Conservation (phyloP, 2,329 filamentous ascomycete species). For the Fusarium coicis region DNA sequence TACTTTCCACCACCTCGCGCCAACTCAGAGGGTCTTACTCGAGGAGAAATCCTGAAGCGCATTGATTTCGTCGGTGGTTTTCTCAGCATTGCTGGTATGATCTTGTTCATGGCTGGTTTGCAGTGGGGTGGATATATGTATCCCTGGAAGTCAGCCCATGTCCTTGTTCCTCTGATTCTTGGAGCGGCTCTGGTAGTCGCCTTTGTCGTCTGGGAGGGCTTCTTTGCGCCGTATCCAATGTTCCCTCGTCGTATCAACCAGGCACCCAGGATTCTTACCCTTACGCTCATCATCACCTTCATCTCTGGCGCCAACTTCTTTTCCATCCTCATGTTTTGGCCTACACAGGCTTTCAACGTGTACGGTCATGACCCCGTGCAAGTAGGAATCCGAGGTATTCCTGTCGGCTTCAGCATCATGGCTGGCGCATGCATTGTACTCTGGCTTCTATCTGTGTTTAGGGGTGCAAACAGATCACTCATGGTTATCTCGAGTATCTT, state of each 20-base stretch:
- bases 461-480: background rate
- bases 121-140: background rate
- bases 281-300: background rate
- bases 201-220: background rate
- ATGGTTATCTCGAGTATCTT: background rate
- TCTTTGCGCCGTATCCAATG: background rate
- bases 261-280: background rate
- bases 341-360: background rate
- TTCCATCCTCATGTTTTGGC: background rate
- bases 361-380: background rate
- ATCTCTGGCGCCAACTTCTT: background rate
- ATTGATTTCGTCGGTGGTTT: background rate
- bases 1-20: background rate
- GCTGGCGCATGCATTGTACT: background rate
- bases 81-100: background rate
- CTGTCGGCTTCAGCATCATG: background rate
- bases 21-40: accelerated
- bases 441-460: background rate
- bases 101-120: background rate
- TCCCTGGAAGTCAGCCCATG: background rate
- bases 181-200: background rate
- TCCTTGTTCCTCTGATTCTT: background rate
- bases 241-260: background rate
- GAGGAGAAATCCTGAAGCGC: background rate
- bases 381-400: background rate